Evolutionary conservation across 345 rosid species (phyloP).

Genomic region (Camelina neglecta): DNA sequence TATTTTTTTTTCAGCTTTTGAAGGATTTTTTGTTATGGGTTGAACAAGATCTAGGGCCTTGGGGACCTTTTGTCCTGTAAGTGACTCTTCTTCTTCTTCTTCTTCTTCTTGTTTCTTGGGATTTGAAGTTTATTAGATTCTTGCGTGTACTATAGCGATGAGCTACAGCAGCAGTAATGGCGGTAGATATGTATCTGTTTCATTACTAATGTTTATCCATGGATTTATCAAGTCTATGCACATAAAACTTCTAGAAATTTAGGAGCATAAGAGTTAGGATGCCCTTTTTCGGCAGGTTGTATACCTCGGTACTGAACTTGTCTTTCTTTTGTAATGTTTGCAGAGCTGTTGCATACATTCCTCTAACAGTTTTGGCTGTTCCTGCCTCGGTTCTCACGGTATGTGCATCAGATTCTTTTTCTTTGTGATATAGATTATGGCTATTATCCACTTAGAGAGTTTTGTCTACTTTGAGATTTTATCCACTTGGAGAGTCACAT

Average conservation of each 20-base stretch:
- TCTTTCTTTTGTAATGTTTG: slow-evolving; percentile 34
- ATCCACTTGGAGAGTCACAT: neutral
- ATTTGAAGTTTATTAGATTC: neutral
- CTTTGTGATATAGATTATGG: neutral
- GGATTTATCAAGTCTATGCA: neutral
- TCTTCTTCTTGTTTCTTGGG: neutral
- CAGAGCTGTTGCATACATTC: slow-evolving; percentile 96
- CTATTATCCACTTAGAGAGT: neutral
- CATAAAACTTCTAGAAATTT: neutral
- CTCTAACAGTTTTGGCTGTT: slow-evolving; percentile 95
- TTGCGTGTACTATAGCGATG: slow-evolving; percentile 2
- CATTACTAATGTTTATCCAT: neutral
- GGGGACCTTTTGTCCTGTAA: slow-evolving; percentile 98
- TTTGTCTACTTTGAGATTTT: neutral
- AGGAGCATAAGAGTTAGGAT: slow-evolving; percentile 1
- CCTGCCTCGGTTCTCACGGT: slow-evolving; percentile 99
- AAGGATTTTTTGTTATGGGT: slow-evolving; percentile 97
- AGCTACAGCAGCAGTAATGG: slow-evolving; percentile 2
- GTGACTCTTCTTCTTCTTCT: slow-evolving; percentile 41
- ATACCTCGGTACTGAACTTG: slow-evolving; percentile 12
- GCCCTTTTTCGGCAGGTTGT: neutral
- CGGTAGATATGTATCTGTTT: neutral
- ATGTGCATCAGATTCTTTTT: slow-evolving; percentile 24
- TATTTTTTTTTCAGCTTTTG: slow-evolving; percentile 61
- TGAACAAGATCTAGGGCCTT: slow-evolving; percentile 88